Percentiles rank a stretch among this genome's conserved stretches.
Evolutionary conservation across 768 basidiomycete species (phyloP).

Genomic region (Suillus lakei): DNA sequence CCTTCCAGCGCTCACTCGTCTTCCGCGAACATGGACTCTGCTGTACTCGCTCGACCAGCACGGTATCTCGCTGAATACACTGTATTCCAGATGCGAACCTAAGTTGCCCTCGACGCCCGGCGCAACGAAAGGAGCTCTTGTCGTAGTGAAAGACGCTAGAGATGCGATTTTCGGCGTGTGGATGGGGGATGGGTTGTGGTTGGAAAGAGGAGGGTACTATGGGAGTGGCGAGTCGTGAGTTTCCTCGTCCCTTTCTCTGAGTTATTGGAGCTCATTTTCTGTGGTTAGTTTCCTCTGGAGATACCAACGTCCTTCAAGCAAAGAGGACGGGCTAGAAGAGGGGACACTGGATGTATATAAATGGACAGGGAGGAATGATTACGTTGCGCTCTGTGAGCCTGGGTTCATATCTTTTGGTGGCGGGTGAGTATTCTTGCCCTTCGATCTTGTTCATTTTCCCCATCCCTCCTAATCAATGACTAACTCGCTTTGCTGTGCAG

Average conservation of each 20-base stretch:
- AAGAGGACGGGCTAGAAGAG: constrained; percentile 51
- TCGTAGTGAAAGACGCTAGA: constrained; percentile 68
- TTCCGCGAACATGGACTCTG: constrained; percentile 75
- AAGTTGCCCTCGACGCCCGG: constrained; percentile 31
- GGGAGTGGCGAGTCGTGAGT: constrained; percentile 88
- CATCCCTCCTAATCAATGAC: constrained; percentile 1
- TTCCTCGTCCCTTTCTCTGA: neutral
- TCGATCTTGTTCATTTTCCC: neutral
- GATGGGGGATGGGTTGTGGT: constrained; percentile 72
- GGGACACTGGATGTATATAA: constrained; percentile 63
- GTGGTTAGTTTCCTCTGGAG: constrained; percentile 78
- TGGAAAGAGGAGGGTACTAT: constrained; percentile 72
- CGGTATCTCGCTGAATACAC: constrained; percentile 88
- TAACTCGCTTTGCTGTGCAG: constrained; percentile 38
- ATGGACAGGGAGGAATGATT: constrained; percentile 90
- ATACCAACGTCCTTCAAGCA: constrained; percentile 38
- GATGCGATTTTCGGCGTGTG: constrained; percentile 82
- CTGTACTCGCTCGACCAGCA: constrained; percentile 94
- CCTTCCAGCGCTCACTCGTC: constrained; percentile 74
- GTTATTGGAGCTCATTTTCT: neutral
- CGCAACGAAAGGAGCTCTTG: constrained; percentile 51
- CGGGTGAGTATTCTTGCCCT: constrained; percentile 60
- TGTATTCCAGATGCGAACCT: constrained; percentile 70
- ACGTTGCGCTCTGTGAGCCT: constrained; percentile 85
- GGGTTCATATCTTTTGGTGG: constrained; percentile 89